Conservation (phyloP, 1,284 basidiomycete species). For the Pyrrhoderma lamaoense region DNA sequence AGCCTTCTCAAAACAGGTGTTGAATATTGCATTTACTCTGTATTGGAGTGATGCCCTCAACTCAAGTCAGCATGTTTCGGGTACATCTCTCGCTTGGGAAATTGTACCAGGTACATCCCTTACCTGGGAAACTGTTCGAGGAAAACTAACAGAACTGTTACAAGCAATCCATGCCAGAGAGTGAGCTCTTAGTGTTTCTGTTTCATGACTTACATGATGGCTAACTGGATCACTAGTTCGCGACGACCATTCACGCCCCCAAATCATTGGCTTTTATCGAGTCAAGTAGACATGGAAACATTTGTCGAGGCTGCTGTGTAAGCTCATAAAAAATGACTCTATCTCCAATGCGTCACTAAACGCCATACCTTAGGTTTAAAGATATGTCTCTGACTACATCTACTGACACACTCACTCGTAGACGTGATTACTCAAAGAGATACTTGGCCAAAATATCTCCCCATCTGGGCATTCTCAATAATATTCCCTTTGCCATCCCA, state of each 20-base stretch:
- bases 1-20: slow-evolving; percentile 58
- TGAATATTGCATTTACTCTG: slow-evolving; percentile 75
- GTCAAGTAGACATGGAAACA: slow-evolving; percentile 69
- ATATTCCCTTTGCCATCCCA: slow-evolving; percentile 94
- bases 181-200: slow-evolving; percentile 40
- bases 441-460: slow-evolving; percentile 74
- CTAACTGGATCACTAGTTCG: slow-evolving; percentile 45
- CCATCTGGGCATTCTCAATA: slow-evolving; percentile 86
- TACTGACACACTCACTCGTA: slow-evolving; percentile 23
- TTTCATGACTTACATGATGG: slow-evolving; percentile 9
- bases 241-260: slow-evolving; percentile 71
- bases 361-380: no score
- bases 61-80: no score
- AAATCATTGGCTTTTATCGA: slow-evolving; percentile 85
- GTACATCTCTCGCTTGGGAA: slow-evolving; percentile 36
- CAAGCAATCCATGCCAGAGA: slow-evolving; percentile 80
- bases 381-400: no score
- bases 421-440: slow-evolving; percentile 38
- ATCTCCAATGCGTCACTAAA: no score
- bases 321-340: no score
- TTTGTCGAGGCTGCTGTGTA: slow-evolving; percentile 90
- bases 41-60: slow-evolving; percentile 57
- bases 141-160: slow-evolving; percentile 69
- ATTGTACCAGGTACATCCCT: slow-evolving; percentile 38
- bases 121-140: slow-evolving; percentile 57